These are phyloP conservation scores for Zalerion maritima DNA, from an alignment of 495 filamentous ascomycete genomes.

Conservation along the genomic window DNA sequence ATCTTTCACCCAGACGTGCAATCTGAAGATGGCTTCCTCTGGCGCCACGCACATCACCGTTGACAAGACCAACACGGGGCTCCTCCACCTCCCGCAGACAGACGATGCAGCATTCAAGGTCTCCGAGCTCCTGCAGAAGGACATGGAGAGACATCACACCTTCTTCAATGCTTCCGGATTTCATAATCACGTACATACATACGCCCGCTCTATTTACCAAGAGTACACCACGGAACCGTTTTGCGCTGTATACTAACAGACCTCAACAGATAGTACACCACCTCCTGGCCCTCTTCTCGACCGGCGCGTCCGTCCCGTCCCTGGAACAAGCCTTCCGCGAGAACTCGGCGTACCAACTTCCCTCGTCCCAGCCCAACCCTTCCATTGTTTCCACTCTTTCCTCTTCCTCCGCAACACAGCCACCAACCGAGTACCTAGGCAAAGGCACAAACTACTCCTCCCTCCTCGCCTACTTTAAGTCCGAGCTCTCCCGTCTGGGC, in stretches of 20 bases:
- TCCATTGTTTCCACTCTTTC: too few species aligned
- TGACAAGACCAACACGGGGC: constrained; percentile 38
- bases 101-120: constrained; percentile 43
- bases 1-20: too few species aligned
- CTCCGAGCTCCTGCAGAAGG: constrained; percentile 55
- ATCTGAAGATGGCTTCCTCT: too few species aligned
- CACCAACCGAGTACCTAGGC: constrained; percentile 17
- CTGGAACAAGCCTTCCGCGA: constrained; percentile 44
- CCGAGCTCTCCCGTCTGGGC: constrained; percentile 49
- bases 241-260: constrained; percentile 13
- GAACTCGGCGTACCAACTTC: constrained; percentile 49
- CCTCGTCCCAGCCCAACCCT: constrained; percentile 21
- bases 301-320: constrained; percentile 44
- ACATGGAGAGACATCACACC: constrained; percentile 61
- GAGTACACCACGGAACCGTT: constrained; percentile 3
- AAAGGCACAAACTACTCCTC: constrained; percentile 43
- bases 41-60: constrained; percentile 52
- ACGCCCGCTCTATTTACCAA: background rate
- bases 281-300: constrained; percentile 57
- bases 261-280: constrained; percentile 56
- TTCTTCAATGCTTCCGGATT: constrained; percentile 60
- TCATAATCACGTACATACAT: constrained; percentile 39
- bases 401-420: background rate
- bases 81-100: constrained; percentile 37
- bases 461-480: constrained; percentile 59